These are phyloP conservation scores for Cylindrotheca closterium DNA, from an alignment of 108 stramenopile genomes.

Conservation along the genomic window DNA sequence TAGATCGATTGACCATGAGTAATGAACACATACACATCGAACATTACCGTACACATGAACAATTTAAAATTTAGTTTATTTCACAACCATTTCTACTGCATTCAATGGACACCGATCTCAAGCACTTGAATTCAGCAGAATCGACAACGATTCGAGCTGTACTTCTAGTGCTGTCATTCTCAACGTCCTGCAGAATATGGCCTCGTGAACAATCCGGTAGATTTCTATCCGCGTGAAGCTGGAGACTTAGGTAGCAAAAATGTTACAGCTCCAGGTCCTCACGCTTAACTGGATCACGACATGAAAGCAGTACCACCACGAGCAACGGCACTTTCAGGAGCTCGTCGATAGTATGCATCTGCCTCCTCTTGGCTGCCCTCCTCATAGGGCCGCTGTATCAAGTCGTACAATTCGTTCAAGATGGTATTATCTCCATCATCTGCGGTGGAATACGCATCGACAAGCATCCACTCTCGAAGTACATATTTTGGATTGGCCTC, in stretches of 20 bases:
- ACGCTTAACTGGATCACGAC: conserved; percentile 78
- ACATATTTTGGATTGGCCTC: conserved; percentile 77
- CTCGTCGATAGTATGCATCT: conserved; percentile 64
- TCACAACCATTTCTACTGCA: too few relatives aligned
- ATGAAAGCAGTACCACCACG: conserved; percentile 87
- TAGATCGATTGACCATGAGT: too few relatives aligned
- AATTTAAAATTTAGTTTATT: too few relatives aligned
- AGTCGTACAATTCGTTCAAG: conserved; percentile 59
- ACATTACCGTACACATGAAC: too few relatives aligned
- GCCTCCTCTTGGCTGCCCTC: conserved; percentile 57
- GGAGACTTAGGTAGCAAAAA: not conserved
- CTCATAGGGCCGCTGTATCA: conserved; percentile 70
- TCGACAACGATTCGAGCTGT: too few relatives aligned
- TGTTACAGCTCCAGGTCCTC: not conserved
- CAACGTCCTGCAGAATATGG: too few relatives aligned
- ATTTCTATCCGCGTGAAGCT: conserved; percentile 1
- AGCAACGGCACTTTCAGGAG: conserved; percentile 58
- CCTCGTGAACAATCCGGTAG: too few relatives aligned
- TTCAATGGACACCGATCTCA: too few relatives aligned
- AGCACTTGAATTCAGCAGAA: too few relatives aligned
- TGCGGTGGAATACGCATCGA: conserved; percentile 81
- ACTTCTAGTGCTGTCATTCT: too few relatives aligned
- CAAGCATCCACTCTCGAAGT: conserved; percentile 85
- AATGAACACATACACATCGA: too few relatives aligned
- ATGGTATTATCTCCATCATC: conserved; percentile 61